A percentile compares a stretch with the other conserved stretches of the same genome.
Conservation (phyloP, 345 rosid genomes). For the Lenwebbia sp. region DNA sequence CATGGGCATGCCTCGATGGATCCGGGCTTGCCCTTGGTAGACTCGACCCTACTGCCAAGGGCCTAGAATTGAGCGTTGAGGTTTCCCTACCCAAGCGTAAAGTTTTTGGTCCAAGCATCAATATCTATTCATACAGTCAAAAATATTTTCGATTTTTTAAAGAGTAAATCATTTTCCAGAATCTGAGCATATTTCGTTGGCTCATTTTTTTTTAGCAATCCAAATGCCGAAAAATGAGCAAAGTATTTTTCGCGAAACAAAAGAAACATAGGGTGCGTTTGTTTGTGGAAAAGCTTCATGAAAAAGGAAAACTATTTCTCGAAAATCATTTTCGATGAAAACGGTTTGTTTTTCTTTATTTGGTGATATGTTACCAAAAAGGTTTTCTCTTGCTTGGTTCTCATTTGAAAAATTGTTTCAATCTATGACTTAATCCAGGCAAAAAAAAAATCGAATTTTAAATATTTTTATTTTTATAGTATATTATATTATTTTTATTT, state of each 20-base stretch:
- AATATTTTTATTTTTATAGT: too few relatives aligned
- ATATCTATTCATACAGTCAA: not conserved
- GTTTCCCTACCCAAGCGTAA: not conserved
- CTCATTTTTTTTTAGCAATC: not conserved
- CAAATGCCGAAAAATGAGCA: not conserved
- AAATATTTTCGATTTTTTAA: not conserved
- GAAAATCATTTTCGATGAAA: too few relatives aligned
- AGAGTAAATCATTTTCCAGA: not conserved
- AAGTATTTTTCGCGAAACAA: not conserved
- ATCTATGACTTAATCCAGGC: too few relatives aligned
- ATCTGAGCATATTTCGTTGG: not conserved
- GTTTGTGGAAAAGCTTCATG: too few relatives aligned
- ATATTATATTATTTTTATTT: too few relatives aligned
- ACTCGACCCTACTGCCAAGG: not conserved
- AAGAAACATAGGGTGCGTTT: not conserved
- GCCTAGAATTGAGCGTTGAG: not conserved
- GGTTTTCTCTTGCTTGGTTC: too few relatives aligned
- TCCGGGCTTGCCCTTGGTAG: not conserved
- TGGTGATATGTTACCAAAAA: too few relatives aligned
- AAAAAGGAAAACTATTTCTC: too few relatives aligned
- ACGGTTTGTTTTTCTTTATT: too few relatives aligned
- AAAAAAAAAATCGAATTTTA: too few relatives aligned
- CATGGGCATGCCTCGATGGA: not conserved
- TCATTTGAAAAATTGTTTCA: too few relatives aligned
- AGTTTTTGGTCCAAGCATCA: not conserved